phyloP scores from a whole-genome alignment of 768 basidiomycete genomes.

The Termitomyces sp. region DNA sequence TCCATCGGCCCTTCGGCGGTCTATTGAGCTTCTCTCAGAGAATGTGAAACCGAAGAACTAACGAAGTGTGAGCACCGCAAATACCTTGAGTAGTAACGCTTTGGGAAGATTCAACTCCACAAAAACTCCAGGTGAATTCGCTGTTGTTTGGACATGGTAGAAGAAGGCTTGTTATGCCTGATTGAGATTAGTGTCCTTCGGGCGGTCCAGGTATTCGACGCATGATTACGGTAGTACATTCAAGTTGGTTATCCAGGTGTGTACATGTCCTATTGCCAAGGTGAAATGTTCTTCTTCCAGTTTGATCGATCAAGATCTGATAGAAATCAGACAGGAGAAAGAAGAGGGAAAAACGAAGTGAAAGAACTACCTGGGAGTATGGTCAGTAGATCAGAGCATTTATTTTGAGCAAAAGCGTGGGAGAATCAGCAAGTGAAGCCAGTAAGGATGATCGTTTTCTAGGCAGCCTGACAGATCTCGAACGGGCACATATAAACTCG shows the following conservation, averaged over 20 bases:
- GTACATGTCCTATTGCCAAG: too few species aligned
- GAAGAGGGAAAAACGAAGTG: background rate
- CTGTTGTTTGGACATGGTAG: background rate
- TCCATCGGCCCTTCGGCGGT: background rate
- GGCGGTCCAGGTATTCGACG: too few species aligned
- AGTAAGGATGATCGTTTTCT: too few species aligned
- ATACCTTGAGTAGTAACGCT: background rate
- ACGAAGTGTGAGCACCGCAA: background rate
- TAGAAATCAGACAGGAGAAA: background rate
- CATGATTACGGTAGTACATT: background rate
- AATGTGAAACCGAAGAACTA: background rate
- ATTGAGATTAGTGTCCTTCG: too few species aligned
- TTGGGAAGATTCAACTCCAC: background rate
- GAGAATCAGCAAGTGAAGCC: background rate
- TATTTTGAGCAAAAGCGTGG: background rate
- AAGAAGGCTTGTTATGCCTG: background rate
- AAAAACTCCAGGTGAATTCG: background rate
- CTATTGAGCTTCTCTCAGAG: background rate
- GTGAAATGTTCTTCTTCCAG: background rate
- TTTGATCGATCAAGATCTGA: background rate
- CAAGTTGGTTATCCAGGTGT: too few species aligned
- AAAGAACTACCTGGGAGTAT: too few species aligned
- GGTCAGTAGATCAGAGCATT: background rate
- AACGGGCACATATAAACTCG: background rate
- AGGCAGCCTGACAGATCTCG: background rate